These are phyloP conservation scores for Talaromyces ruber DNA, from an alignment of 495 filamentous ascomycete genomes.

Conservation along the genomic window DNA sequence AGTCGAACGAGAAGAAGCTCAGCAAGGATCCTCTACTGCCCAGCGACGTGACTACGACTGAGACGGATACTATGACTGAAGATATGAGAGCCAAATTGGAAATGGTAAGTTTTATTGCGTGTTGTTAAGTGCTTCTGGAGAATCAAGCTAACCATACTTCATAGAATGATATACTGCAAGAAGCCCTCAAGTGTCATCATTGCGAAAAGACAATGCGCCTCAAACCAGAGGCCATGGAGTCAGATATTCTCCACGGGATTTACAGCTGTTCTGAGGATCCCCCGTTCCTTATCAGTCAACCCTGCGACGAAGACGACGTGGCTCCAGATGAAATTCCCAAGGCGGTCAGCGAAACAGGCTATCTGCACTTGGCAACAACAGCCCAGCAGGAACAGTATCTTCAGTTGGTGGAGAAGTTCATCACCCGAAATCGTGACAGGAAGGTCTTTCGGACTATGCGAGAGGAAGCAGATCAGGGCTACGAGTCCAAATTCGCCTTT, in stretches of 20 bases:
- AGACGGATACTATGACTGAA: background rate
- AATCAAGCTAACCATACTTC: background rate
- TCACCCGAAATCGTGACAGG: background rate
- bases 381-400: conserved; percentile 13
- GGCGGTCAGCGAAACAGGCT: conserved; percentile 10
- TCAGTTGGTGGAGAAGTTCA: background rate
- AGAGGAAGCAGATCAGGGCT: background rate
- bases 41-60: background rate
- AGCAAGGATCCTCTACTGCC: background rate
- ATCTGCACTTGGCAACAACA: conserved; percentile 14
- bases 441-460: background rate
- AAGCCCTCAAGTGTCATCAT: conserved; percentile 22
- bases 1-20: background rate
- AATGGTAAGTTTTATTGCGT: conserved; percentile 3
- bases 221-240: conserved; percentile 14
- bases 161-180: conserved; percentile 16
- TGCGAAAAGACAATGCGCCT: conserved; percentile 13
- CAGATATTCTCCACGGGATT: conserved; percentile 13
- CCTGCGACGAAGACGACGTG: background rate
- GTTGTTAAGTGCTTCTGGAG: background rate
- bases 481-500: conserved; percentile 15
- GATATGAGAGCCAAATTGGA: conserved; percentile 2
- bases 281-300: conserved; percentile 15
- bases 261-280: conserved; percentile 17
- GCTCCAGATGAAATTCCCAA: conserved; percentile 10